Evolutionary conservation across 1,139 yeast species (phyloP).

Genomic region (Citeromyces hawaiiensis): DNA sequence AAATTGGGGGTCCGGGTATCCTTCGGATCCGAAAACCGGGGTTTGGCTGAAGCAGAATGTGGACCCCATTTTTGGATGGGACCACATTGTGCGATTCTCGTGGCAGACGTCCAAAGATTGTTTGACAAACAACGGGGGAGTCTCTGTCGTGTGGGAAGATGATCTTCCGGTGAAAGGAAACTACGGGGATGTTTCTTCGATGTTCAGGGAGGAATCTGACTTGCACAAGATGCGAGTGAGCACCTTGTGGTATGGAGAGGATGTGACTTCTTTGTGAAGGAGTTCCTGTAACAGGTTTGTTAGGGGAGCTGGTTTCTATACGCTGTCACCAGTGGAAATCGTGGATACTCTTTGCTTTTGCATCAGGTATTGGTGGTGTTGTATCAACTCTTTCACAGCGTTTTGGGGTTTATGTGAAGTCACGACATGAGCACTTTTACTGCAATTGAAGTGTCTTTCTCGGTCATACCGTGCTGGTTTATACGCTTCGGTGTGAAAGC

Average conservation of each 20-base stretch:
- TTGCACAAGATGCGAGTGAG: conserved; percentile 1
- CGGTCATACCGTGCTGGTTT: too few relatives aligned
- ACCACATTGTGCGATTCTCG: conserved; percentile 63
- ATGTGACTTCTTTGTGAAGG: not conserved
- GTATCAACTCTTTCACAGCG: too few relatives aligned
- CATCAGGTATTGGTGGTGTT: too few relatives aligned
- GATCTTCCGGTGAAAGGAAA: conserved; percentile 18
- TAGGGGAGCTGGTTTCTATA: too few relatives aligned
- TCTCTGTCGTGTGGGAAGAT: conserved; percentile 44
- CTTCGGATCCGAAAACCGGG: conserved; percentile 79
- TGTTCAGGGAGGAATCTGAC: conserved; percentile 1
- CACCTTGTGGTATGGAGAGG: conserved; percentile 3
- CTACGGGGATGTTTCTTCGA: conserved; percentile 3
- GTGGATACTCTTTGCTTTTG: too few relatives aligned
- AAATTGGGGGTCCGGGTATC: conserved; percentile 85
- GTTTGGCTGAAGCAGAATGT: conserved; percentile 52
- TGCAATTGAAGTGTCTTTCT: too few relatives aligned
- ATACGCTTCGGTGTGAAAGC: too few relatives aligned
- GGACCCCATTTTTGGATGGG: conserved; percentile 83
- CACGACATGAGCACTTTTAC: too few relatives aligned
- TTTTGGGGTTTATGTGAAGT: too few relatives aligned
- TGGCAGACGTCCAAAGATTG: conserved; percentile 90
- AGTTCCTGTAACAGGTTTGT: too few relatives aligned
- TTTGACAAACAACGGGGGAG: conserved; percentile 37
- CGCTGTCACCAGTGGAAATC: too few relatives aligned